phyloP scores from a whole-genome alignment of 2,329 filamentous ascomycete genomes.

The Samsoniella hepiali region DNA sequence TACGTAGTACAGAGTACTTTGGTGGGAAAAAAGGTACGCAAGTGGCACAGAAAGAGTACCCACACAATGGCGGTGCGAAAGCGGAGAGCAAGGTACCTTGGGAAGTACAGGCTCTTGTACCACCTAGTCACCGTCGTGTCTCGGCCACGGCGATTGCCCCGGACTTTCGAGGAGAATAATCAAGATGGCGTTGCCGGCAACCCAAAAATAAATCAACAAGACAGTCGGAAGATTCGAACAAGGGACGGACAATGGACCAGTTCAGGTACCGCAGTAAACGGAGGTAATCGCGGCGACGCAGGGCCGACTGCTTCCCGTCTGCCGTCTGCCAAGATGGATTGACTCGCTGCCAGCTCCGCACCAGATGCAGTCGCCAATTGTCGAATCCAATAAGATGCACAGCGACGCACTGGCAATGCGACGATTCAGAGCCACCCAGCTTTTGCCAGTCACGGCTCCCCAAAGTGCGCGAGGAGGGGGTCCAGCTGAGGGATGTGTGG shows the following conservation, averaged over 20 bases:
- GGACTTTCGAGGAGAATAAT: slow-evolving; percentile 6
- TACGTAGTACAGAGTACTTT: neutral
- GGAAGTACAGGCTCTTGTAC: neutral
- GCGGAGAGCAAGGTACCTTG: neutral
- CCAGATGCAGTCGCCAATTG: neutral
- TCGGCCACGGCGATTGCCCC: slow-evolving; percentile 7
- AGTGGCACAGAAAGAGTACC: neutral
- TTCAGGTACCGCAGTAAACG: neutral
- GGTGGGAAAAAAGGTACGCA: neutral
- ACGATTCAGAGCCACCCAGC: slow-evolving; percentile 2
- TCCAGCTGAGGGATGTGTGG: slow-evolving; percentile 17
- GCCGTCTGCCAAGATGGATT: slow-evolving; percentile 7
- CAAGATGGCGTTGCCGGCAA: neutral
- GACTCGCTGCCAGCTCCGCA: slow-evolving; percentile 13
- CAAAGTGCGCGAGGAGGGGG: neutral
- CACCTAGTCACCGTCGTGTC: neutral
- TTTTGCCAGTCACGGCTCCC: neutral
- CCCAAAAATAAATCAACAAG: neutral
- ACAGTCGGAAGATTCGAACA: neutral
- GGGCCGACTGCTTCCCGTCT: neutral
- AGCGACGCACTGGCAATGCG: neutral
- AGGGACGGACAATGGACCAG: neutral
- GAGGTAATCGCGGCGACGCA: no score
- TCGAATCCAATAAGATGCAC: neutral
- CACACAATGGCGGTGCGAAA: neutral